Conservation (phyloP, 148 eudicot species). For the Agrostemma githago region DNA sequence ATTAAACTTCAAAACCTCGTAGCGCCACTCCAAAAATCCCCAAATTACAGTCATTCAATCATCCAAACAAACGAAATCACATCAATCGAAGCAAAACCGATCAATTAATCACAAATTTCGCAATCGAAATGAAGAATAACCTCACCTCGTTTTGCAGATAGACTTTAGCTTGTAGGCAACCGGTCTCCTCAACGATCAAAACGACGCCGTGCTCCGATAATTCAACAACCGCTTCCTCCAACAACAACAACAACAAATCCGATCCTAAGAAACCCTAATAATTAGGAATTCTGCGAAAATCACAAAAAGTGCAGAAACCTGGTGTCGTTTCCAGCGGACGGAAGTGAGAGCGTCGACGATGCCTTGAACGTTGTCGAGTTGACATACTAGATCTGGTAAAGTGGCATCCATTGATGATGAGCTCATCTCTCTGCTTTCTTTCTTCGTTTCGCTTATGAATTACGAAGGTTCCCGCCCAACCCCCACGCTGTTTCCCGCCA, state of each 20-base stretch:
- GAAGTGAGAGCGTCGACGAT: conserved; percentile 88
- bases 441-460: background rate
- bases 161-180: conserved; percentile 95
- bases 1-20: background rate
- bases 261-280: conserved; percentile 13
- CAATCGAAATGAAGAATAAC: background rate
- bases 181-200: conserved; percentile 79
- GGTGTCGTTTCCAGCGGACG: conserved; percentile 94
- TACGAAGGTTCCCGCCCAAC: background rate
- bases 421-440: conserved; percentile 39
- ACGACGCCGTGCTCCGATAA: conserved; percentile 89
- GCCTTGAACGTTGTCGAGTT: conserved; percentile 90
- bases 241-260: background rate
- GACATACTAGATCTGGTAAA: conserved; percentile 55
- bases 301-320: conserved; percentile 32
- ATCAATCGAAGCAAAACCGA: background rate
- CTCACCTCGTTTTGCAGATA: conserved; percentile 88
- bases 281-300: background rate
- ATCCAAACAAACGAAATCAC: background rate
- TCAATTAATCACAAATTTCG: background rate
- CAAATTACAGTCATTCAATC: background rate
- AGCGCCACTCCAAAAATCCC: background rate
- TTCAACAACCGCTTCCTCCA: conserved; percentile 81
- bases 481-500: background rate
- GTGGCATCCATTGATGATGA: conserved; percentile 49